phyloP scores from a whole-genome alignment of 73 alveolate species.

The Paramecium tetraurelia region DNA sequence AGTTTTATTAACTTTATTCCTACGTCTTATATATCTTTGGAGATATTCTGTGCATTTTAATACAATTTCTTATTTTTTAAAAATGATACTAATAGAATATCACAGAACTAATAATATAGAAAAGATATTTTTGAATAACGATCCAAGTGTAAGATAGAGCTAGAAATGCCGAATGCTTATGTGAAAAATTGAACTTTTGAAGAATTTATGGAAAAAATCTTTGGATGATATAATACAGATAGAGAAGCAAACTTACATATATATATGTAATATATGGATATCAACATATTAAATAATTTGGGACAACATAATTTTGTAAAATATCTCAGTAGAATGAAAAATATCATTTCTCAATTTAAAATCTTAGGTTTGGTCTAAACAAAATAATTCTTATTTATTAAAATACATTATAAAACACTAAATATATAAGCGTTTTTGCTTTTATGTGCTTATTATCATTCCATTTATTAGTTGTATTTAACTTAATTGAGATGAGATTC shows the following conservation, averaged over 20 bases:
- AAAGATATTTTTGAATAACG: background rate
- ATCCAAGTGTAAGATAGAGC: background rate
- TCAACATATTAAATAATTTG: no score
- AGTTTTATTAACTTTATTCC: background rate
- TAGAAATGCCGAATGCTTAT: background rate
- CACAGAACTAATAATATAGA: background rate
- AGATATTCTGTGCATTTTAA: background rate
- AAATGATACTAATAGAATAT: background rate
- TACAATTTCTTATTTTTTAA: background rate
- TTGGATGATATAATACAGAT: background rate
- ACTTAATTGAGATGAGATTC: no score
- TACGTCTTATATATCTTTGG: background rate
- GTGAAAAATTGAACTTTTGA: background rate
- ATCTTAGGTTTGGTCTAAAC: no score
- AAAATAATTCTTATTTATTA: no score
- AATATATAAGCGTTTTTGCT: no score
- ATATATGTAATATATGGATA: no score
- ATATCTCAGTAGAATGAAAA: background rate
- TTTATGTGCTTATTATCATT: no score
- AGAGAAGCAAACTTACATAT: background rate
- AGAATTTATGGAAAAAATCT: background rate
- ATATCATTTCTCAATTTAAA: no score
- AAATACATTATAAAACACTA: no score
- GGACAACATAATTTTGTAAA: no score
- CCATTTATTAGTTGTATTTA: no score